Base-by-base conservation (phyloP, 257 asterid genomes). In the Gynochthodes officinalis region DNA sequence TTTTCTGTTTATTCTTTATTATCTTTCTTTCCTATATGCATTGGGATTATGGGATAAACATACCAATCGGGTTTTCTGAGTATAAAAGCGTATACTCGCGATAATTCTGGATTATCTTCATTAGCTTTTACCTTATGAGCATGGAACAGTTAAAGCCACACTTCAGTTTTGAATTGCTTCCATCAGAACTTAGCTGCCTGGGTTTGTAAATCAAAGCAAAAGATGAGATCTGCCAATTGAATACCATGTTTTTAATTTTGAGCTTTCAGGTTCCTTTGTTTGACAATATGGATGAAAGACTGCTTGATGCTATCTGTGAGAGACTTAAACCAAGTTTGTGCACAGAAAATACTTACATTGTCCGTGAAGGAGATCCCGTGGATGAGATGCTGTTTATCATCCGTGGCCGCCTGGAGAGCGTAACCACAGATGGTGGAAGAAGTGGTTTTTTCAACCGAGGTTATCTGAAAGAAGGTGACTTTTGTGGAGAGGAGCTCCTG, bases 401-500 rank as follows among this genome's bases (percentile, higher is more conserved):
- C 83, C 97, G 99, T 7, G 99, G 99, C 55, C 88, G 91, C 15
- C 83, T 95, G 10, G 98, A 95, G 77, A 92, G 98, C 30, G 93
- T 92, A 66, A 95, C 99, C 1, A 95, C 99, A 15, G 99, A 95
- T 64, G 98, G 99, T 40, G 99, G 99, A 55, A 79, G 99, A 76
- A 90, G 97, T 25, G 99, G 98, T 42, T 95, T 95, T 84, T 92
- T 88, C 84, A 95, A 95, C 73, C 84, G 95, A 4, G 99, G 98
- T 30, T 55, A 85, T 63, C 83, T 95, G 12, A 89, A 86, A 70
- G 96, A 89, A 79, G 90, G 90, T 1, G 99, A 90, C 55, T 95
- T 95, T 78, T 95, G 99, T 33, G 98, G 99, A 0, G 99, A 95
- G 85, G 99, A 95, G 84, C 95, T 95, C 55, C 92, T 95, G 58